A percentile compares a stretch with the other conserved stretches of the same genome.
phyloP scores from a whole-genome alignment of 139 green algal species.

The Coelastrella sp. region DNA sequence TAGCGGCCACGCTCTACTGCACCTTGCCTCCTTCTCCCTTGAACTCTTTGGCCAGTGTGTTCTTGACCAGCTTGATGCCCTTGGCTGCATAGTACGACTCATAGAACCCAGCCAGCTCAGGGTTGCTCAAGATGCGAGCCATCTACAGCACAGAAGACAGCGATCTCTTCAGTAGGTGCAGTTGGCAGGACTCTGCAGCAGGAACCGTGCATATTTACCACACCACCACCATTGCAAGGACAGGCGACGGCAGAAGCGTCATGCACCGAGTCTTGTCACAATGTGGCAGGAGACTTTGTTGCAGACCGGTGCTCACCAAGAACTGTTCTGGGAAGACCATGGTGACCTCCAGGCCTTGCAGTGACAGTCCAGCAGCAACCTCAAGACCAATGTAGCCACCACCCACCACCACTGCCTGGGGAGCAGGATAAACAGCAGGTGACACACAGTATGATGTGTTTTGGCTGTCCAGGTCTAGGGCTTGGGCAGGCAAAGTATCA shows the following conservation, averaged over 20 bases:
- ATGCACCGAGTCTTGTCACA: too few relatives aligned
- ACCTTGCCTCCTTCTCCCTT: slow-evolving; percentile 73
- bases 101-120: slow-evolving; percentile 68
- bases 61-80: slow-evolving; percentile 62
- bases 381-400: slow-evolving; percentile 96
- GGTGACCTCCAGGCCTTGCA: slow-evolving; percentile 83
- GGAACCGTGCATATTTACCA: too few relatives aligned
- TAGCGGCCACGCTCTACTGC: background rate
- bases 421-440: background rate
- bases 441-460: background rate
- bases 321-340: slow-evolving; percentile 87
- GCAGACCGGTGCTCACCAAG: slow-evolving; percentile 65
- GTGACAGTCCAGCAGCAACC: slow-evolving; percentile 71
- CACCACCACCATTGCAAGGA: too few relatives aligned
- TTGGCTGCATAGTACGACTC: slow-evolving; percentile 78
- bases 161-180: slow-evolving; percentile 74
- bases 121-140: slow-evolving; percentile 4
- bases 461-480: background rate
- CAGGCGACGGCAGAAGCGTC: too few relatives aligned
- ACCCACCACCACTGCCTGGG: slow-evolving; percentile 80
- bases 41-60: slow-evolving; percentile 60
- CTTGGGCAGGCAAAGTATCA: too few relatives aligned
- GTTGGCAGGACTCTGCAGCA: too few relatives aligned
- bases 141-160: background rate
- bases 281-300: background rate